Percentiles rank a stretch among this genome's conserved stretches.
Evolutionary conservation across 371 early-diverging fungal genomes (phyloP).

Genomic region (Apophysomyces ossiformis): DNA sequence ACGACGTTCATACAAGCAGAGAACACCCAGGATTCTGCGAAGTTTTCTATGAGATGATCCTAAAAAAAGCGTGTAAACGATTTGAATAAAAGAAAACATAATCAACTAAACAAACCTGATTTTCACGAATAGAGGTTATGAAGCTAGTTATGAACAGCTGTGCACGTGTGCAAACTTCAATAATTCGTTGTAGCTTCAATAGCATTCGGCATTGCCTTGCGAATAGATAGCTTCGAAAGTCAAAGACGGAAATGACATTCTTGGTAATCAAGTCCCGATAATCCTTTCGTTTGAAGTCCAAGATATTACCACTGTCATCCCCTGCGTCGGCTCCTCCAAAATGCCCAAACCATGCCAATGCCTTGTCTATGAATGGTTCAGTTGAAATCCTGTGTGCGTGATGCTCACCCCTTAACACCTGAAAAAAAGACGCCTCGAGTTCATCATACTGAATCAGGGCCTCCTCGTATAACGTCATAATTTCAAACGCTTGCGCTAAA

Average conservation of each 20-base stretch:
- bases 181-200: conserved; percentile 66
- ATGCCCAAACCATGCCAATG: conserved; percentile 87
- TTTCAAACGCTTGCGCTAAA: conserved; percentile 84
- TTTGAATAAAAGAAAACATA: neutral
- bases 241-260: conserved; percentile 91
- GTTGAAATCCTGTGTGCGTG: neutral
- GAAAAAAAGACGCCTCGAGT: conserved; percentile 90
- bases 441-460: conserved; percentile 95
- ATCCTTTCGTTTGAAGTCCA: conserved; percentile 76
- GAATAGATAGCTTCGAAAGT: conserved; percentile 93
- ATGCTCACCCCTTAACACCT: conserved; percentile 72
- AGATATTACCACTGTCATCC: conserved; percentile 87
- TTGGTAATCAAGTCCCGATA: conserved; percentile 89
- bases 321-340: conserved; percentile 85
- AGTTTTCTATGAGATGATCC: conserved; percentile 57
- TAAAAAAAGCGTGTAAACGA: conserved; percentile 15
- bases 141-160: conserved; percentile 77
- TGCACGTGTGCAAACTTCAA: conserved; percentile 73
- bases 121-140: conserved; percentile 74
- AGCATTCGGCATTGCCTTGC: conserved; percentile 85
- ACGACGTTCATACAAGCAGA: conserved; percentile 79
- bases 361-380: conserved; percentile 59
- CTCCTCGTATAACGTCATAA: conserved; percentile 85
- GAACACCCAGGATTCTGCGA: conserved; percentile 82
- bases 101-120: conserved; percentile 44